Base-by-base conservation (phyloP, 176 grass and related monocot genomes). In the Calamus simplicifolius region DNA sequence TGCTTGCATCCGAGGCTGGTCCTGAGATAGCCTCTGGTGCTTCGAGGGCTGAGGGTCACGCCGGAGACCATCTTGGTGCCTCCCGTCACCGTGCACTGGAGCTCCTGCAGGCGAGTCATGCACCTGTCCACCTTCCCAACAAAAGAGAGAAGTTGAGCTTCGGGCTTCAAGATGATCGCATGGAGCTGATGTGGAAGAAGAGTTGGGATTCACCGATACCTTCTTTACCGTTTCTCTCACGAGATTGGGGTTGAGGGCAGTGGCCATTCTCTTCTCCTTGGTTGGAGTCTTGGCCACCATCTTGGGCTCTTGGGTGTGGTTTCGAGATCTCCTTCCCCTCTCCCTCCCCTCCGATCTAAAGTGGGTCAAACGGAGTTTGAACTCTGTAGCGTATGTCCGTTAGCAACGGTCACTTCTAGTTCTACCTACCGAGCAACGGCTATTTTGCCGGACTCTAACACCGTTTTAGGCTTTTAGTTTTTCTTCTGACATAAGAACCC, bases 1-100 rank as follows among this genome's bases (percentile, higher is more conserved):
- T 97, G 87, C 79, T 91, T 97, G 78, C 93, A 97, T 7, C 84
- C 63, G 72, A 97, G 75, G 69, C 93, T 97, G 62, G 93, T 97
- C 18, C 72, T 82, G 60, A 88, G 82, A 64, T 97, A 91, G 13
- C 86, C 84, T 50, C 72, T 80, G n/a, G 87, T 97, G 81, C 93
- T 97, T 18, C 84, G 87, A 1, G 93, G 93, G 81, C 93, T 97
- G 69, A 97, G 93, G 68, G 50, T 91, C 27, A 88, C 73, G 16
- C 87, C 93, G 10, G 93, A 78, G 50, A 92, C 76, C 50, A 91
- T 87, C 75, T 97, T 97, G 19, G 75, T 51, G 51, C 87, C 93
- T 50, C 87, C 93, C 43, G 78, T 78, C 50, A 91, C 87, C 63
- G 87, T 91, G 78, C 80, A 97, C 81, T 97, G 87, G 64, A 97